Conservation (phyloP, 2,329 filamentous ascomycete species). For the Colletotrichum agaves region DNA sequence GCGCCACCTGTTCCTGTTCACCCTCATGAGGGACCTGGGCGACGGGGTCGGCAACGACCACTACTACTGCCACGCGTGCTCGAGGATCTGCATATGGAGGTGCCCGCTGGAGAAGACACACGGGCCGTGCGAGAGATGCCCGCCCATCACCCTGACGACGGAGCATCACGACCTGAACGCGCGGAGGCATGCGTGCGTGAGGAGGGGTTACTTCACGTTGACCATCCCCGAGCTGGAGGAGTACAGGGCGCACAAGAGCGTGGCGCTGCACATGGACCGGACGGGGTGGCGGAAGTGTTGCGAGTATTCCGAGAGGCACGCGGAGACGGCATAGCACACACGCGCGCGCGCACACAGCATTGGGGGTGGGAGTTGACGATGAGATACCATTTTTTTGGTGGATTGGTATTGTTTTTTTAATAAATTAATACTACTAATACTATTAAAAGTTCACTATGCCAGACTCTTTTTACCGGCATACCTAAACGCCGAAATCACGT, state of each 20-base stretch:
- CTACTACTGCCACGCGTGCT: slow-evolving; percentile 28
- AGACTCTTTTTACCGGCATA: background rate
- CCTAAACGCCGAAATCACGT: slow-evolving; percentile 16
- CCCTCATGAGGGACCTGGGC: slow-evolving; percentile 20
- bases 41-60: background rate
- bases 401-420: background rate
- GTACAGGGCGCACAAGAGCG: background rate
- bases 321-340: background rate
- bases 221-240: slow-evolving; percentile 3
- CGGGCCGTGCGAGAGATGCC: background rate
- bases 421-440: background rate
- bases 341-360: too few relatives aligned
- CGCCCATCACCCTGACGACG: background rate
- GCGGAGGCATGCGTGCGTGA: background rate
- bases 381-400: background rate
- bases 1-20: slow-evolving; percentile 15
- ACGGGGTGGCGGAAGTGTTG: slow-evolving; percentile 1
- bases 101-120: background rate
- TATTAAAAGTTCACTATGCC: background rate
- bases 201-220: background rate
- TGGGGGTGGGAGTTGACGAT: too few relatives aligned
- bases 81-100: slow-evolving; percentile 2
- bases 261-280: slow-evolving; percentile 2
- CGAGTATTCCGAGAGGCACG: background rate
- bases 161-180: background rate